Base-by-base conservation (phyloP, 2,329 filamentous ascomycete species). In the Fonsecaea nubica region DNA sequence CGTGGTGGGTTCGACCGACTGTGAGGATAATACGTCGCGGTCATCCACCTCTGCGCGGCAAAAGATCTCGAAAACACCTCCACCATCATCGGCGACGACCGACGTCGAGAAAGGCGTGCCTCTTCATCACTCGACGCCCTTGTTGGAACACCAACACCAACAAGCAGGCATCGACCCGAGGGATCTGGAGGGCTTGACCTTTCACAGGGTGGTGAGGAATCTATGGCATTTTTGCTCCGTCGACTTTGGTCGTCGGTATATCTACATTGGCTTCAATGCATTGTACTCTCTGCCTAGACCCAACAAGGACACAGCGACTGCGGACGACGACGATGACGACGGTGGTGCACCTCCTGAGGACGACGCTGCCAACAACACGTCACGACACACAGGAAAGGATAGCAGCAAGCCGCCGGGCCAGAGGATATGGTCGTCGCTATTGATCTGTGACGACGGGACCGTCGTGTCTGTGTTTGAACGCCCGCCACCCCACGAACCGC, bases 211-310 rank as follows among this genome's bases (percentile, higher is more conserved):
- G 50, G 85, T 90, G 5, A 84, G 90, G 68, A 85, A 89, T 62
- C 89, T 91, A n/a, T 90, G 90, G 82, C 90, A 92, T 75, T 93
- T 90, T 76, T 89, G 88, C 13, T 90, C 89, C 0, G 85, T 91
- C 13, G 90, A 93, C 72, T 86, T 89, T 75, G 90, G 89, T 35
- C 57, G 53, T 10, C 66, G 62, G 15, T 71, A 69, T 33, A 66
- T 69, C 33, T 69, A 69, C 57, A 50, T 71, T n/a, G 69, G 69
- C 13, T 71, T 65, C 64, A 71, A 71, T 38, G 62, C 63, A 3
- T 54, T 71, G 30, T 71, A 69, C 53, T 50, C 62, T 13, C 15
- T 62, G 0, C 79, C 83, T 15, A 83, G 82, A 75, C 91, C 89
- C 87, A 79, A 72, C 81, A 75, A 18, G 10, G 18, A 55, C 10